These are phyloP conservation scores for Eutrema salsugineum DNA, from an alignment of 441 rosid genomes.

Conservation along the genomic window DNA sequence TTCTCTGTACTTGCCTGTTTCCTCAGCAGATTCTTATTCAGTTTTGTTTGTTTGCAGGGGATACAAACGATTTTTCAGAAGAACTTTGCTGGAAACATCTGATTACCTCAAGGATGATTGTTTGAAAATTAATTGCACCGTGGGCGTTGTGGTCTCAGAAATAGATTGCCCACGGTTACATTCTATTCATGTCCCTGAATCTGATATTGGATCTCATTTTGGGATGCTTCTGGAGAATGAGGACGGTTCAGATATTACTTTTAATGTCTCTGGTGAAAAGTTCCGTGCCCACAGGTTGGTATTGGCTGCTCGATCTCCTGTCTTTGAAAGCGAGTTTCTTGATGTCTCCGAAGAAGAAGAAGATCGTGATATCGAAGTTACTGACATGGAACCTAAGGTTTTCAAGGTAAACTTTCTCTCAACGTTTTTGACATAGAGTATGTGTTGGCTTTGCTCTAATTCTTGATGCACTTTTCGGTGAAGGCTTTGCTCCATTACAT, in stretches of 20 bases:
- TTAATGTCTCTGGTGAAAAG: slow-evolving; percentile 56
- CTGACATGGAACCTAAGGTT: slow-evolving; percentile 66
- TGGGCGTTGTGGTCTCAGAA: slow-evolving; percentile 73
- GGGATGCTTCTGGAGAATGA: slow-evolving; percentile 65
- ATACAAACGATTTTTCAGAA: slow-evolving; percentile 66
- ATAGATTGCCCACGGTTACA: slow-evolving; percentile 67
- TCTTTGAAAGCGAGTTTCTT: slow-evolving; percentile 53
- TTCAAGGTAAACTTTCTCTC: slow-evolving; percentile 45
- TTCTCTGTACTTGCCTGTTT: neutral
- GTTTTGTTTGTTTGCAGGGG: slow-evolving; percentile 44
- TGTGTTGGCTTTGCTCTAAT: neutral
- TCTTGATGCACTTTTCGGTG: slow-evolving; percentile 4
- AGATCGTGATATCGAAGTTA: slow-evolving; percentile 38
- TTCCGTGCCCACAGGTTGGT: slow-evolving; percentile 61
- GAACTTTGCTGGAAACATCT: slow-evolving; percentile 60
- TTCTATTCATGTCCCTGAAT: slow-evolving; percentile 63
- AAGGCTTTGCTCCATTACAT: slow-evolving; percentile 67
- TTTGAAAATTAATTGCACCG: slow-evolving; percentile 65
- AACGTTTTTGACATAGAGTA: slow-evolving; percentile 3
- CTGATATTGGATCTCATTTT: slow-evolving; percentile 67
- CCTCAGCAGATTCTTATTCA: neutral
- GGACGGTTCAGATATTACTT: slow-evolving; percentile 60
- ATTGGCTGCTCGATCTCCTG: slow-evolving; percentile 63
- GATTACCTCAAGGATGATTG: slow-evolving; percentile 72
- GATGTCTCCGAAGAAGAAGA: slow-evolving; percentile 51